phyloP scores from a whole-genome alignment of 2,329 filamentous ascomycete genomes.

The Fusarium sp. region DNA sequence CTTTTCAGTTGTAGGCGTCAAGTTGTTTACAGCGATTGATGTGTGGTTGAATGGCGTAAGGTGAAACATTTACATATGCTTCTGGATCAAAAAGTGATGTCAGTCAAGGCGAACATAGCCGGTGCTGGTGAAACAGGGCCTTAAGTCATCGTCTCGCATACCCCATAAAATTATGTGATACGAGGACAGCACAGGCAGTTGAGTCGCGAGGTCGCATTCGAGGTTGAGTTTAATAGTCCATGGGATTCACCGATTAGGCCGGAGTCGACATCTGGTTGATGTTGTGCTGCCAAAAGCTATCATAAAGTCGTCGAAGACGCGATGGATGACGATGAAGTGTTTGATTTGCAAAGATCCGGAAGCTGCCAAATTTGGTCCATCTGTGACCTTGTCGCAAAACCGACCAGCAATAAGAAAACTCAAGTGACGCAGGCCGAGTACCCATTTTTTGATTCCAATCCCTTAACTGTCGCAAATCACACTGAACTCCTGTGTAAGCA shows the following conservation, averaged over 20 bases:
- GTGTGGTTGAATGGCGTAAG: slow-evolving; percentile 42
- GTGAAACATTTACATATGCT: slow-evolving; percentile 50
- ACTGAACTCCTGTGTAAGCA: slow-evolving; percentile 52
- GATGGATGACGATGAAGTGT: slow-evolving; percentile 54
- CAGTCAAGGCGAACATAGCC: slow-evolving; percentile 42
- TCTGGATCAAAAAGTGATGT: slow-evolving; percentile 46
- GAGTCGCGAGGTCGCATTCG: slow-evolving; percentile 48
- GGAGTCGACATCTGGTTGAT: slow-evolving; percentile 50
- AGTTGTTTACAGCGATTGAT: slow-evolving; percentile 49
- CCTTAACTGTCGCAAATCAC: slow-evolving; percentile 52
- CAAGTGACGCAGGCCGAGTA: slow-evolving; percentile 51
- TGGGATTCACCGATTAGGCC: slow-evolving; percentile 49
- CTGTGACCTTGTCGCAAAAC: slow-evolving; percentile 52
- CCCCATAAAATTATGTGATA: slow-evolving; percentile 40
- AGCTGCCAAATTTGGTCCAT: slow-evolving; percentile 54
- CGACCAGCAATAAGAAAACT: slow-evolving; percentile 52
- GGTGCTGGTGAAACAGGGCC: slow-evolving; percentile 40
- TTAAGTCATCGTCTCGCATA: slow-evolving; percentile 42
- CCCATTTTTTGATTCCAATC: slow-evolving; percentile 51
- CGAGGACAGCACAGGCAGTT: slow-evolving; percentile 48
- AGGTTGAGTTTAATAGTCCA: slow-evolving; percentile 49
- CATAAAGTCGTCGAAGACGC: slow-evolving; percentile 53
- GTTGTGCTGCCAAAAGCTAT: slow-evolving; percentile 52
- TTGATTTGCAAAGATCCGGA: slow-evolving; percentile 55
- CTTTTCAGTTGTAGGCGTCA: slow-evolving; percentile 40